phyloP scores from a whole-genome alignment of 2,329 filamentous ascomycete species.

The Colletotrichum higginsianum region DNA sequence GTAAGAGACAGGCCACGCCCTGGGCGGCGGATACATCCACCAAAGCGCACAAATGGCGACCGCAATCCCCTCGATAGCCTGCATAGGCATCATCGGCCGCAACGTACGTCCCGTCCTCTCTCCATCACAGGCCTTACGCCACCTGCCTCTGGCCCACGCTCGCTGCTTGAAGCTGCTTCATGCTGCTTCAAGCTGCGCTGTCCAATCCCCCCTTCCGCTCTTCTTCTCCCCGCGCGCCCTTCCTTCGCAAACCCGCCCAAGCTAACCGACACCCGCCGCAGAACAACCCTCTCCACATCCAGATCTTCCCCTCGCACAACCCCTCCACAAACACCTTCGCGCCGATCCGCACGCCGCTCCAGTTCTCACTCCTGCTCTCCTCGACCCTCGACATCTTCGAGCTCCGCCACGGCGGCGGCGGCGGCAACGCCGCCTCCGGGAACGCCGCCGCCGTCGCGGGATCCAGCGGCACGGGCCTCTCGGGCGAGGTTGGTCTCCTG shows the following conservation, averaged over 20 bases:
- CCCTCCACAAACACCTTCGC: conserved; percentile 65
- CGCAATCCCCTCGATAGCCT: conserved; percentile 86
- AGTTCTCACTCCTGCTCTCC: conserved; percentile 93
- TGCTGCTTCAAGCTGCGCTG: background rate
- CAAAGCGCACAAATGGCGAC: conserved; percentile 64
- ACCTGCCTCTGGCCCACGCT: background rate
- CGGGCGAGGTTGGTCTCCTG: conserved; percentile 91
- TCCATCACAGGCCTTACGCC: background rate
- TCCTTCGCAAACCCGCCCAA: conserved; percentile 12
- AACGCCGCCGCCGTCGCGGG: conserved; percentile 39
- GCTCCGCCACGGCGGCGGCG: conserved; percentile 81
- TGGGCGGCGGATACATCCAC: background rate
- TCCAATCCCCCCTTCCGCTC: background rate
- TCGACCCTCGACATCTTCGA: conserved; percentile 96
- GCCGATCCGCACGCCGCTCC: conserved; percentile 80
- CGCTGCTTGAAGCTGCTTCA: background rate
- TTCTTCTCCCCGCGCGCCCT: background rate
- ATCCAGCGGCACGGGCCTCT: conserved; percentile 61
- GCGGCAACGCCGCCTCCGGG: conserved; percentile 74
- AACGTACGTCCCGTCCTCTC: conserved; percentile 71
- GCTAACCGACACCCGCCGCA: conserved; percentile 55
- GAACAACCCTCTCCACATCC: conserved; percentile 97
- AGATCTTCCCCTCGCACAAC: conserved; percentile 85
- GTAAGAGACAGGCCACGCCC: background rate
- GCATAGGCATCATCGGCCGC: conserved; percentile 93